These are phyloP conservation scores for Coniferiporia weirii DNA, from an alignment of 1,284 basidiomycete species.

Conservation along the genomic window DNA sequence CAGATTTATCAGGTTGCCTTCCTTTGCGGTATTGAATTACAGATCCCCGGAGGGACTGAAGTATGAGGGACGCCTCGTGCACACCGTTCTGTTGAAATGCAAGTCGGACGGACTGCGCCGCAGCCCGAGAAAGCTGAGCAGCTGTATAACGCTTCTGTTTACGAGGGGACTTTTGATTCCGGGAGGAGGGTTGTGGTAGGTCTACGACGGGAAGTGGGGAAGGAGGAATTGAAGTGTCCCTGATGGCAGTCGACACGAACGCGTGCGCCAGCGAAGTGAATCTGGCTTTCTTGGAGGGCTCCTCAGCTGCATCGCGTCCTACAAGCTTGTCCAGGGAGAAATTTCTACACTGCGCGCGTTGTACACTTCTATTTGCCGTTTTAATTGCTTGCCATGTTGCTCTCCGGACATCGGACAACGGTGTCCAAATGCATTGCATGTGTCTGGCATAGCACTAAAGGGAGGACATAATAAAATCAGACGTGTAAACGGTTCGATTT, in stretches of 20 bases:
- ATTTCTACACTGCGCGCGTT: not conserved
- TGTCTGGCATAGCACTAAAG: slow-evolving; percentile 18
- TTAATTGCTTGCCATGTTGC: not conserved
- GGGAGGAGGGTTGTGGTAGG: not conserved
- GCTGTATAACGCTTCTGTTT: not conserved
- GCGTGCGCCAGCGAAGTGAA: slow-evolving; percentile 6
- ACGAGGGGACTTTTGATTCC: not conserved
- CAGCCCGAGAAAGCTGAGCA: slow-evolving; percentile 18
- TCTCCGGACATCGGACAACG: slow-evolving; percentile 14
- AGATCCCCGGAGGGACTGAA: slow-evolving; percentile 12
- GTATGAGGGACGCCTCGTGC: slow-evolving; percentile 15
- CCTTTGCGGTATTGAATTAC: not conserved
- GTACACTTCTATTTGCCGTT: not conserved
- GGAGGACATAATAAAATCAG: not conserved
- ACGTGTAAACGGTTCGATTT: not conserved
- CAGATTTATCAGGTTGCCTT: not conserved
- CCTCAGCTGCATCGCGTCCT: not conserved
- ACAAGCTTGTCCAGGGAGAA: not conserved
- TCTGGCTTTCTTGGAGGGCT: not conserved
- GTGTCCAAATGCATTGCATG: slow-evolving; percentile 20
- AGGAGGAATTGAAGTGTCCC: slow-evolving; percentile 12
- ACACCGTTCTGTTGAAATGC: slow-evolving; percentile 10
- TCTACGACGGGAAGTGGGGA: slow-evolving; percentile 6
- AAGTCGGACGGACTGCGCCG: slow-evolving; percentile 18
- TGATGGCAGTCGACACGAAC: slow-evolving; percentile 11